phyloP scores from a whole-genome alignment of 768 basidiomycete genomes.

The Mycena filopes region DNA sequence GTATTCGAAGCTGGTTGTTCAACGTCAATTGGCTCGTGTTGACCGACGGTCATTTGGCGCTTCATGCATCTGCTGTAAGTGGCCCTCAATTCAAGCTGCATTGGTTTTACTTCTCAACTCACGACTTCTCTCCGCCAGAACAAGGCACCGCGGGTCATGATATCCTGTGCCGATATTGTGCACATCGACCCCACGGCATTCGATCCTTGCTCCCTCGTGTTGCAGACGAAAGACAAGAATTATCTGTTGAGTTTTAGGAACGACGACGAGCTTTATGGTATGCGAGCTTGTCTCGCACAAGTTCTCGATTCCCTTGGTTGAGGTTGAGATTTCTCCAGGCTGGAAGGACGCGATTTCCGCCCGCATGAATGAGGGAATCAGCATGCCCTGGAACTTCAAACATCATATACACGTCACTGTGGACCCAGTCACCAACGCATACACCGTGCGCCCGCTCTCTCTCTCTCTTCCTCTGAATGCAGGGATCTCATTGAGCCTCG shows the following conservation, averaged over 20 bases:
- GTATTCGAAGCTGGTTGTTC: slow-evolving; percentile 7
- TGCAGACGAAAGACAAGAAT: neutral
- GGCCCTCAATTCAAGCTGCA: too few species aligned
- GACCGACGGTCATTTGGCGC: slow-evolving; percentile 1
- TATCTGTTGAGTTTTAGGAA: neutral
- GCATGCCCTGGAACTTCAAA: slow-evolving; percentile 1
- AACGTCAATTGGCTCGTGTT: slow-evolving; percentile 12
- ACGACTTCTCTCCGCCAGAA: neutral
- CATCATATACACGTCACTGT: slow-evolving; percentile 9
- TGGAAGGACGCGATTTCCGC: slow-evolving; percentile 21
- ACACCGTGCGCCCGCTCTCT: neutral
- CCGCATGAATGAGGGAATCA: neutral
- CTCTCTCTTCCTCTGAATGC: too few species aligned
- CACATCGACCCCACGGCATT: slow-evolving; percentile 6
- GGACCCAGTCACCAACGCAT: neutral
- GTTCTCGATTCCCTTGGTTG: neutral
- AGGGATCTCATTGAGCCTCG: neutral
- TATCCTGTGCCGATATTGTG: neutral
- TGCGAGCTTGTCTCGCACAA: neutral
- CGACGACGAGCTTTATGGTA: neutral
- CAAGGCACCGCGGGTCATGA: slow-evolving; percentile 1
- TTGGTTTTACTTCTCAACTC: neutral
- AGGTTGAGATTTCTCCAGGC: neutral
- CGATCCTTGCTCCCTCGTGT: neutral
- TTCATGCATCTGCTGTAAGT: slow-evolving; percentile 8